A percentile compares a stretch with the other conserved stretches of the same genome.
These are phyloP conservation scores for Ogataea angusta DNA, from an alignment of 805 yeast genomes.

Conservation along the genomic window DNA sequence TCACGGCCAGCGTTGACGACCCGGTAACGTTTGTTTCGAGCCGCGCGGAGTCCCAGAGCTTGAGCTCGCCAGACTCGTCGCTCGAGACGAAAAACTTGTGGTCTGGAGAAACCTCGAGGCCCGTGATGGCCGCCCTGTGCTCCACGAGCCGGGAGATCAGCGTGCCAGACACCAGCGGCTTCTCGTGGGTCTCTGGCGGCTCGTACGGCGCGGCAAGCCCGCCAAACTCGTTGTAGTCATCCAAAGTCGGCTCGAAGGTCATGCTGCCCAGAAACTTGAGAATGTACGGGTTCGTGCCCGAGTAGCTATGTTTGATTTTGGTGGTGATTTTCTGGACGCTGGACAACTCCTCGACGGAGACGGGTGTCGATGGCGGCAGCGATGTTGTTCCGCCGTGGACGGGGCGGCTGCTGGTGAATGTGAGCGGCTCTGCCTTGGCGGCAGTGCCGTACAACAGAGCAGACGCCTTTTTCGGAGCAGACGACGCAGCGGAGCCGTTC, in stretches of 20 bases:
- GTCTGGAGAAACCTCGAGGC: constrained; percentile 58
- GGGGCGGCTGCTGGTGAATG: constrained; percentile 19
- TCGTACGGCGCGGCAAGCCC: constrained; percentile 20
- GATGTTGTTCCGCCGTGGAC: constrained; percentile 24
- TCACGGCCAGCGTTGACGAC: constrained; percentile 44
- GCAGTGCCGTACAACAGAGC: constrained; percentile 20
- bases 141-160: constrained; percentile 64
- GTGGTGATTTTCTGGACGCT: constrained; percentile 26
- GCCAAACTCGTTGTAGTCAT: constrained; percentile 71
- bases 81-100: constrained; percentile 71
- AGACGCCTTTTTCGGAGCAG: constrained; percentile 11
- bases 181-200: neutral
- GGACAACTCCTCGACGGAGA: constrained; percentile 26
- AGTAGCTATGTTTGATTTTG: constrained; percentile 50
- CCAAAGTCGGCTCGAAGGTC: constrained; percentile 53
- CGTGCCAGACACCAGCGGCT: constrained; percentile 35
- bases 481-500: neutral
- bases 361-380: constrained; percentile 17
- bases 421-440: constrained; percentile 21
- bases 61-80: constrained; percentile 68
- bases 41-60: constrained; percentile 72
- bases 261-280: constrained; percentile 51
- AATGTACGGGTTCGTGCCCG: constrained; percentile 65
- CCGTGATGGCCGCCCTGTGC: constrained; percentile 55
- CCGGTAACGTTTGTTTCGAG: constrained; percentile 60